A percentile compares a stretch with the other conserved stretches of the same genome.
These are phyloP conservation scores for Brassica nigra DNA, from an alignment of 345 rosid species.

Conservation along the genomic window DNA sequence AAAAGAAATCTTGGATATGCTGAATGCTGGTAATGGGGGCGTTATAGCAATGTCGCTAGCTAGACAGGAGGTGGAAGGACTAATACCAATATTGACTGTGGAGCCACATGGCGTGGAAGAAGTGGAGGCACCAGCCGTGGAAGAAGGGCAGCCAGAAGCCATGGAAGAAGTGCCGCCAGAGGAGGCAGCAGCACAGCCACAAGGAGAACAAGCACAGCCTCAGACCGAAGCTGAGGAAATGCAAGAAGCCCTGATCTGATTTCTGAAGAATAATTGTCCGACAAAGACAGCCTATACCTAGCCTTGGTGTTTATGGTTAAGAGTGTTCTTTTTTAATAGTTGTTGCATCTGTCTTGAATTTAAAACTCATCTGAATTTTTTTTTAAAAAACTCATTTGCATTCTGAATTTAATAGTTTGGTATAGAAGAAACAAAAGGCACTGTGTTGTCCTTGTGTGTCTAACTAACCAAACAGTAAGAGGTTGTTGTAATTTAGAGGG, in stretches of 20 bases:
- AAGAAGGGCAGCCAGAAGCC: constrained; percentile 27
- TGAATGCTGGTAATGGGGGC: constrained; percentile 53
- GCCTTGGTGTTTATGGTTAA: constrained; percentile 25
- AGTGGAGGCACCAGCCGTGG: constrained; percentile 37
- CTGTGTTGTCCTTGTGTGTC: constrained; percentile 2
- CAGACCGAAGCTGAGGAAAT: background rate
- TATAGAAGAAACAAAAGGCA: constrained; percentile 13
- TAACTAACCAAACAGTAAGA: constrained; percentile 6
- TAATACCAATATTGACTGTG: constrained; percentile 50
- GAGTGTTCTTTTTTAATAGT: constrained; percentile 15
- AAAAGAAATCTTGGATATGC: constrained; percentile 46
- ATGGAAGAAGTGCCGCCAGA: constrained; percentile 36
- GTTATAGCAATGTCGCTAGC: constrained; percentile 48
- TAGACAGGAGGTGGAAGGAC: constrained; percentile 64
- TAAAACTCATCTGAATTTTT: background rate
- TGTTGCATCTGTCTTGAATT: constrained; percentile 5
- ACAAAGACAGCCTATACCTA: constrained; percentile 26
- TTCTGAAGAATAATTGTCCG: constrained; percentile 13
- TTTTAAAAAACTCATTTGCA: background rate
- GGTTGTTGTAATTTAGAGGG: constrained; percentile 24
- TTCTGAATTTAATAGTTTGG: constrained; percentile 3
- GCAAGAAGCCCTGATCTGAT: constrained; percentile 20
- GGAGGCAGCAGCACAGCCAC: background rate
- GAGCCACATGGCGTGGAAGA: constrained; percentile 38
- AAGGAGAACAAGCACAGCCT: too few species aligned